Base-by-base conservation (phyloP, 768 basidiomycete species). In the Termitomyces sp. region DNA sequence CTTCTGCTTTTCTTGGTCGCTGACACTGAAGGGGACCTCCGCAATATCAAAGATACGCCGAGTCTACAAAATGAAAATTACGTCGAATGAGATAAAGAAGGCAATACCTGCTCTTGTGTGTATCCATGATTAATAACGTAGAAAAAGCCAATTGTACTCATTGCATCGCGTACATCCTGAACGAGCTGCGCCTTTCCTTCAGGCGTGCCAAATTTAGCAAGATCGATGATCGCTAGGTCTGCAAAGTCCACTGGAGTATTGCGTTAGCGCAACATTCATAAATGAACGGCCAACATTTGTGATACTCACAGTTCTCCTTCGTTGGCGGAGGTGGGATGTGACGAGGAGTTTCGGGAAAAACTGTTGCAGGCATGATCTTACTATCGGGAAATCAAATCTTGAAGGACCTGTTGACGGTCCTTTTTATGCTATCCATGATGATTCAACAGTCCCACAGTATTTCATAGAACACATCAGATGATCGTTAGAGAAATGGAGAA, bases 141-240 rank as follows among this genome's bases (percentile, higher is more conserved):
- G 62, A 80, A 75, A 64, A 82, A 82, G 1, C 76, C 76, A 42
- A 61, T 34, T 14, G 66, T 69, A 8, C 61, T 60, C 71, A 84
- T 74, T 8, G 82, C 82, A 48, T 79, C 73, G 30, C 68, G 70
- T 3, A 80, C 72, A 52, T 79, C 72, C 7, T 62, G 47, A 0
- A 76, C 76, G 1, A 84, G 67, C 25, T 64, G 62, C 0, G 65
- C 60, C 19, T 75, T 73, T 7, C 71, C 76, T 53, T 78, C 73
- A 0, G 66, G 61, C 3, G 73, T 79, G 5, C 56, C 53, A 2
- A 70, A 73, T 48, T 71, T 70, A 3, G 80, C 71, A 19, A 85
- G 62, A 58, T 85, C 82, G 55, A 85, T 75, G 52, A 79, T 72
- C 0, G 78, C 72, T n/a, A 86, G 73, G 41, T 83, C 78, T 1